Evolutionary conservation across 73 alveolate genomes (phyloP), one percentile per base, ranked within the genome.

Genomic region (Uronychia setigera): DNA sequence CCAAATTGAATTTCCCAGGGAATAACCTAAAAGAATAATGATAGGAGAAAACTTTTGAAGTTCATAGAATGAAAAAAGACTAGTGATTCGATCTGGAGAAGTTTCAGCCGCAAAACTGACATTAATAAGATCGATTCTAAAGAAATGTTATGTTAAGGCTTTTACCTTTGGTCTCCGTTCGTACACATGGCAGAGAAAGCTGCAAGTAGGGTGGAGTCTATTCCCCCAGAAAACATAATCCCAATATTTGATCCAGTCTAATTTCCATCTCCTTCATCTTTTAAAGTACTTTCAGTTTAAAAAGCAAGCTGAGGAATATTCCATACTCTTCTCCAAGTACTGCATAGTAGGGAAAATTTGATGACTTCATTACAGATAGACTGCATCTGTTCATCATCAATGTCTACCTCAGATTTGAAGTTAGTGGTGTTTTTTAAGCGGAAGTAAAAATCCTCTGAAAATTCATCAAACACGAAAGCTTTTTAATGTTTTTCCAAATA

Each of bases 171-270:
- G 79, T 94, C 88, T 32, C 93, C 94, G 29, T 46, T 19, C 67
- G 19, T 5, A 11, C n/a, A 46, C n/a, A 46, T 5, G 5, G 67
- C 67, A 46, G 94, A 60, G 74, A 94, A 76, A 80, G 93, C 92
- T 14, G 97, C 93, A 58, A 96, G 86, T 60, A 97, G 80, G 14
- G 98, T 96, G 31, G 99, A 97, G 82, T 97, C 99, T 14, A 97
- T 87, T 28, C 99, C 99, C 58, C 99, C 99, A 58, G 98, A 92
- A 87, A 97, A 97, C 85, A 97, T 82, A 32, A 97, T 87, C 27
- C 96, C 97, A 57, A 95, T 87, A 67, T 94, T 86, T 76, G 91
- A 89, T 60, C 83, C 78, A 74, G 85, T 81, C 57, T 58, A 35
- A 25, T 60, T 57, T 78, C 33, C 77, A 29, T 86, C 92, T 34